Evolutionary conservation across 495 filamentous ascomycete species (phyloP), one percentile per base, ranked within the genome.

Genomic region (Pyronema domesticum): DNA sequence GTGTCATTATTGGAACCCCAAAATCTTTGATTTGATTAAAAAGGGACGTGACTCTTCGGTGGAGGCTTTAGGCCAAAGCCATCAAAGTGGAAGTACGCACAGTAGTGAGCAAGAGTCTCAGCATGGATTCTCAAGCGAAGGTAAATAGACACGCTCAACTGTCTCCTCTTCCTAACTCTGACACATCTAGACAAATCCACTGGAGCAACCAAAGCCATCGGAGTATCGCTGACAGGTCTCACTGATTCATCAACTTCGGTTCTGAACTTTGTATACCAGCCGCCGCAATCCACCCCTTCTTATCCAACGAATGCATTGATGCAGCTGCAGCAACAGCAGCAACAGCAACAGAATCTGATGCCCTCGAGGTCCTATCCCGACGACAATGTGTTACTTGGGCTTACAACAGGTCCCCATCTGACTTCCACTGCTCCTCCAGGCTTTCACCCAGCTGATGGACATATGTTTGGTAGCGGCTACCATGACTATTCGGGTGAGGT

Each of bases 1-100:
- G 59, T 60, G 68, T 42, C 67, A 57, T 54, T 55, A 34, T 18
- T 57, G 46, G 67, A 61, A 57, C 37, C 58, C 55, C 37, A 47
- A 47, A 47, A 19, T 3, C 17, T 3, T 14, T 10, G 18, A 23
- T 47, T 19, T 47, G 10, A n/a, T 47, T 7, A 47, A 47, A 23
- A n/a, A 19, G 15, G 15, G 11, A 23, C 45, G 45, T 1, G 3
- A 47, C 10, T 15, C 10, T 10, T 14, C 18, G 23, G 17, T 7
- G n/a, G 45, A 47, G 9, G 3, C 45, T 14, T 15, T 19, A 10
- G 45, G 15, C n/a, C 45, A 19, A n/a, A 23, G 17, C 3, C 18
- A 47, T 19, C 18, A 23, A 1, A 47, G 45, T 19, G 45, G 4
- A 11, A 19, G 45, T 15, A 19, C 2, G 11, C 45, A 15, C 3